Base-by-base conservation (phyloP, 305 asterid genomes). In the Solanum aculeatissimum region DNA sequence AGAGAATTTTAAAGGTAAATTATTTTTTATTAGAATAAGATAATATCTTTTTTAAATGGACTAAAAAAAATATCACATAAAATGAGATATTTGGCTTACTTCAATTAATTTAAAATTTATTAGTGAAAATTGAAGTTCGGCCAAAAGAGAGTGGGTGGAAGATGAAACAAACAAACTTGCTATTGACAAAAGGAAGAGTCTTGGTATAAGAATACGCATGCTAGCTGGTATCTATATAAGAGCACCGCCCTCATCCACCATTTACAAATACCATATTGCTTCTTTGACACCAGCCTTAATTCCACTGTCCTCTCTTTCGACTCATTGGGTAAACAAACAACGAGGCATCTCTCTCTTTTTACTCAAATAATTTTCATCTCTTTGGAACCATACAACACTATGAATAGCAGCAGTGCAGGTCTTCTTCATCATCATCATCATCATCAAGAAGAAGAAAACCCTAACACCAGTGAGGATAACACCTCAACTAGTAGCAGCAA, bases 161-260 rank as follows among this genome's bases (percentile, higher is more conserved):
- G 27, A 38, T 74, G 60, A 74, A 74, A 32, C 7, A 29, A 66
- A 29, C 21, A 43, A 45, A 72, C 80, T 45, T 43, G 80, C 16
- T 23, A 47, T 7, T 29, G 57, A 72, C 58, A 45, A 72, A 74
- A 69, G 78, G 51, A 74, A 45, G 60, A 35, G 40, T 0, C 7
- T 35, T 35, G 19, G 55, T 8, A 72, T 25, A 42, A 12, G 7
- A 71, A 71, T 21, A 27, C 13, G 35, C 35, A 42, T 71, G 38
- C 40, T 21, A 0, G 23, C 7, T 21, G 47, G 29, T 32, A 55
- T 47, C 40, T 27, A 60, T 35, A 83, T 42, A 86, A 49, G 70
- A 43, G 58, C 92, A 85, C 92, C 90, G 92, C 92, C 90, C 87
- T 85, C 84, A 8, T 88, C 88, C 90, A 86, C 92, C 92, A 89